These are phyloP conservation scores for Phytopythium chamaehyphon DNA, from an alignment of 352 stramenopile genomes.

Conservation along the genomic window DNA sequence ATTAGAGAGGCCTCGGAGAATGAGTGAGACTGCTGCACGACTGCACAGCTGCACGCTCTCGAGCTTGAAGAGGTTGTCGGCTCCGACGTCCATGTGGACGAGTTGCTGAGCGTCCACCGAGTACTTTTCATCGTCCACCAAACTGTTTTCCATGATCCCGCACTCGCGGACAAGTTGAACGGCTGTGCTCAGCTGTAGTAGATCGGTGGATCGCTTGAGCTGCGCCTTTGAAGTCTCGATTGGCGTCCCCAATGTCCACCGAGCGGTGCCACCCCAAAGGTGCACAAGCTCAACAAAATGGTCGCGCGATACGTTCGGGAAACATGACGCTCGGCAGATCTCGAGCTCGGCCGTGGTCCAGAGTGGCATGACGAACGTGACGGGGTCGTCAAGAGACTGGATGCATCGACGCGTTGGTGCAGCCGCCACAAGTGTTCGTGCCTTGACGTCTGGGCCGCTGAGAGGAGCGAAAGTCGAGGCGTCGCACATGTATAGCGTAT, in stretches of 20 bases:
- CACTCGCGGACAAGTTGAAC: conserved; percentile 15
- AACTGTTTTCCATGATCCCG: conserved; percentile 9
- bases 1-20: conserved; percentile 7
- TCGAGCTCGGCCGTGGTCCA: conserved; percentile 33
- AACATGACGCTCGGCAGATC: conserved; percentile 26
- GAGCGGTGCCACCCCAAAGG: conserved; percentile 28
- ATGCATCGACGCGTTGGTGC: not conserved
- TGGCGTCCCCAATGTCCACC: conserved; percentile 21
- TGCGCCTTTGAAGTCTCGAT: conserved; percentile 11
- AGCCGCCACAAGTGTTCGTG: conserved; percentile 20
- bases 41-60: conserved; percentile 22
- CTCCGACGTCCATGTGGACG: conserved; percentile 28
- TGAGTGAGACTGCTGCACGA: conserved; percentile 12
- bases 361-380: conserved; percentile 28
- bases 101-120: conserved; percentile 15
- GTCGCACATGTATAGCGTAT: conserved; percentile 33
- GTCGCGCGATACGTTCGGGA: conserved; percentile 15
- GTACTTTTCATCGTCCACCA: not conserved
- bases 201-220: conserved; percentile 15
- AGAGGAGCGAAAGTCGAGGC: conserved; percentile 1
- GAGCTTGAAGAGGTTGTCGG: conserved; percentile 28
- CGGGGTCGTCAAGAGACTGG: not conserved
- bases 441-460: conserved; percentile 11
- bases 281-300: conserved; percentile 21
- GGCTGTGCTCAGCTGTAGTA: conserved; percentile 12